These are phyloP conservation scores for Xylaria longipes DNA, from an alignment of 495 filamentous ascomycete species.

Conservation along the genomic window DNA sequence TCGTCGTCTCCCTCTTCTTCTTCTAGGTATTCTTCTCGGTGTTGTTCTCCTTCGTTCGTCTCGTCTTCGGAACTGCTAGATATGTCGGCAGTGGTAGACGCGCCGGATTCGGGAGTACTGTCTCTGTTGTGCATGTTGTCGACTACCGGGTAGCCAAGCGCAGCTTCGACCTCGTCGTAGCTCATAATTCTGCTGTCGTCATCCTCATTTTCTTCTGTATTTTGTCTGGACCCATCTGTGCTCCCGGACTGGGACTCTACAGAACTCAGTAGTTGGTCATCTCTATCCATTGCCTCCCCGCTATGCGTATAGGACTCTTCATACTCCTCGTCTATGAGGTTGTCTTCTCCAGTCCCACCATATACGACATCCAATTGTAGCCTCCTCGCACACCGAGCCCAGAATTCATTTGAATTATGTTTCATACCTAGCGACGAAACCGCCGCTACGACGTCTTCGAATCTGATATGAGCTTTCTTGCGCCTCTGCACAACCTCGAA, in stretches of 20 bases:
- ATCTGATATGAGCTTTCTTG: slow-evolving; percentile 51
- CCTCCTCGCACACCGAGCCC: slow-evolving; percentile 65
- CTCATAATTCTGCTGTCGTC: slow-evolving; percentile 41
- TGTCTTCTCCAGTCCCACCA: slow-evolving; percentile 31
- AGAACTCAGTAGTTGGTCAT: slow-evolving; percentile 21
- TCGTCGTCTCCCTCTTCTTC: slow-evolving; percentile 34
- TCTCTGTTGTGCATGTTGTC: slow-evolving; percentile 21
- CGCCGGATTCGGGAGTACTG: slow-evolving; percentile 2
- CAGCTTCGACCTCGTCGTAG: slow-evolving; percentile 63
- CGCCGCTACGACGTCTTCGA: slow-evolving; percentile 70
- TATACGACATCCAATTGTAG: slow-evolving; percentile 64
- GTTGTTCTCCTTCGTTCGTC: slow-evolving; percentile 31
- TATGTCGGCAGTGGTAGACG: neutral
- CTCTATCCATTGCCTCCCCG: slow-evolving; percentile 27
- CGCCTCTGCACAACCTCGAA: slow-evolving; percentile 38
- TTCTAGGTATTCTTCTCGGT: slow-evolving; percentile 23
- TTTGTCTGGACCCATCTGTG: slow-evolving; percentile 26
- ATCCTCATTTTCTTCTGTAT: slow-evolving; percentile 32
- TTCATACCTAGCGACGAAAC: slow-evolving; percentile 61
- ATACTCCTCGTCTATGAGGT: slow-evolving; percentile 37
- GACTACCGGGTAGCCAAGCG: slow-evolving; percentile 42
- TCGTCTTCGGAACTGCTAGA: slow-evolving; percentile 10
- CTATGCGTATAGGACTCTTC: slow-evolving; percentile 18
- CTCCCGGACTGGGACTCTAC: neutral
- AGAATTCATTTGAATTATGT: slow-evolving; percentile 56